Evolutionary conservation across 2,329 filamentous ascomycete species (phyloP), one percentile per base, ranked within the genome.

Genomic region (Ceratocystis colombiana): DNA sequence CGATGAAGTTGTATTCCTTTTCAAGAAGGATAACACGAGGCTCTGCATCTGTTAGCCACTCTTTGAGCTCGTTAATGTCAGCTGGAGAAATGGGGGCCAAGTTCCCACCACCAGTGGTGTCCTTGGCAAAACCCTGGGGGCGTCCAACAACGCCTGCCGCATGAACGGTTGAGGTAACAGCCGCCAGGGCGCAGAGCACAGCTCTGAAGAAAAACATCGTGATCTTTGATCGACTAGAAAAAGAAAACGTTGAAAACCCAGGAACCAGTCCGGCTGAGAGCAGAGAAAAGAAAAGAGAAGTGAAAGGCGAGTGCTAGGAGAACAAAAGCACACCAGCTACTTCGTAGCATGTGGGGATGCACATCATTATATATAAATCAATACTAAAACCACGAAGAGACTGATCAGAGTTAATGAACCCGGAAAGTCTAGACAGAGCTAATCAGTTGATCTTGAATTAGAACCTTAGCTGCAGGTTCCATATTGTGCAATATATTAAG

Each of bases 71-170:
- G 17, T 74, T 75, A 25, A 74, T 78, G 33, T 75, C 76, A 15
- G 72, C 72, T n/a, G 80, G 80, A 59, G 77, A 76, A 0, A 68
- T 69, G 3, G 79, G 74, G 17, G 76, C 73, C 12, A 79, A 79
- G 65, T 70, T 74, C 33, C 80, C 80, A 70, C 81, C 81, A 61
- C 81, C 81, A 37, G 81, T 83, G 1, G 80, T 78, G 46, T 80
- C 72, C 1, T 69, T 69, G 10, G 73, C 73, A 25, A 74, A 74
- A 46, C 73, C 73, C 37, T 73, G 73, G 1, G 73, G 70, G 17
- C 68, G 71, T 33, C 73, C 73, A 7, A 71, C 67, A n/a, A 74
- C 72, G 63, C 73, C 71, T 12, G 72, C 73, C 20, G 71, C 70
- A 53, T 68, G 71, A 0, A 69, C 65, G 6, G 71, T 67, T 3